Evolutionary conservation across 2,329 filamentous ascomycete genomes (phyloP).

Genomic region (Phialophora verrucosa): DNA sequence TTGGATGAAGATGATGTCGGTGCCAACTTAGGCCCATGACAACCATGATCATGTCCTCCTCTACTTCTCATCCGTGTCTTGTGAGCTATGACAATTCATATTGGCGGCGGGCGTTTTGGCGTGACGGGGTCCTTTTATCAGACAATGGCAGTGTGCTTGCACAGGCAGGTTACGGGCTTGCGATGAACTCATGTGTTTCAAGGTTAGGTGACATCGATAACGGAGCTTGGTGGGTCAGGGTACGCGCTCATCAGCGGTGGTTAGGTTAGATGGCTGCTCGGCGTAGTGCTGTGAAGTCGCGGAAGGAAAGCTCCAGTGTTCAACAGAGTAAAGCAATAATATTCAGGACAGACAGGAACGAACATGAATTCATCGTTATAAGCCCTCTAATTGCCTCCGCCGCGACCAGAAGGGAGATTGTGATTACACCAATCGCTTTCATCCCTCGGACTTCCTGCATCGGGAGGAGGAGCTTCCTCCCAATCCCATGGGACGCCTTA

Average conservation of each 20-base stretch:
- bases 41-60: neutral
- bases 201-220: neutral
- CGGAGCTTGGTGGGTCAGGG: neutral
- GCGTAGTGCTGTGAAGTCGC: neutral
- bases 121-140: neutral
- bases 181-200: neutral
- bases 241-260: neutral
- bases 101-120: neutral
- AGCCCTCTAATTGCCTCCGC: neutral
- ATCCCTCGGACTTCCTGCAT: neutral
- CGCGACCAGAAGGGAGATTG: neutral
- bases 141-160: neutral
- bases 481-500: slow-evolving; percentile 4
- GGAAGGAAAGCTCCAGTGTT: neutral
- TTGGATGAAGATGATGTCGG: slow-evolving; percentile 31
- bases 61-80: neutral
- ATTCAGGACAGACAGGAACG: neutral
- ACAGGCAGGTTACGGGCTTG: neutral
- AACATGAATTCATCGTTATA: neutral
- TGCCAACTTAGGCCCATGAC: slow-evolving; percentile 16
- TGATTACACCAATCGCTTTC: neutral
- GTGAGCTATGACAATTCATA: neutral
- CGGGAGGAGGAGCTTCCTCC: neutral
- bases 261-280: neutral
- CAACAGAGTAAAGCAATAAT: neutral